Conservation (phyloP, 2,329 filamentous ascomycete genomes). For the Monilinia aucupariae region DNA sequence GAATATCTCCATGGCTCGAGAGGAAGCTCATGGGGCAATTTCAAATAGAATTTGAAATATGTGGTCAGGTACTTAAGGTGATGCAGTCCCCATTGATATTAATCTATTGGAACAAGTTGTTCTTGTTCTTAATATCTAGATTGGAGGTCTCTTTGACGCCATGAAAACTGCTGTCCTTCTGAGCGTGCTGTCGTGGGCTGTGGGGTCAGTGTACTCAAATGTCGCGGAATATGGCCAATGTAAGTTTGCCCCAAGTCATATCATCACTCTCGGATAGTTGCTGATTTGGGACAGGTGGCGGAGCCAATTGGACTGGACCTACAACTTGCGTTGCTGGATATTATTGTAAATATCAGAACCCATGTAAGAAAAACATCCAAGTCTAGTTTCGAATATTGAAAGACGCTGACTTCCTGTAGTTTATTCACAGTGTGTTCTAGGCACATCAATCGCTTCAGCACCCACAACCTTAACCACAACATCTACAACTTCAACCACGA, state of each 20-base stretch:
- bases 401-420: constrained; percentile 8
- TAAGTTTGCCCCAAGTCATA: constrained; percentile 1
- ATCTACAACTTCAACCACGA: no score
- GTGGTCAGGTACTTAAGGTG: constrained; percentile 5
- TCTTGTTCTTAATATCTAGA: neutral
- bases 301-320: constrained; percentile 5
- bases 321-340: constrained; percentile 15
- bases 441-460: neutral
- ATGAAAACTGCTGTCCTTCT: constrained; percentile 7
- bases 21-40: neutral
- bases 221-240: constrained; percentile 12
- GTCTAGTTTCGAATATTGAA: neutral
- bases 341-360: constrained; percentile 11
- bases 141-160: neutral
- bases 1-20: neutral
- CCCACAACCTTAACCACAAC: no score
- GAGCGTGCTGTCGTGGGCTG: constrained; percentile 6
- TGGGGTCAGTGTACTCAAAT: constrained; percentile 15
- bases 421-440: constrained; percentile 19
- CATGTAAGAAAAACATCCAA: constrained; percentile 6
- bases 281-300: constrained; percentile 11
- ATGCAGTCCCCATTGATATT: neutral
- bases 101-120: neutral
- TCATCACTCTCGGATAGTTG: neutral
- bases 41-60: neutral